Evolutionary conservation across 2,329 filamentous ascomycete genomes (phyloP), one percentile per base, ranked within the genome.

Genomic region (Endoconidiophora polonica): DNA sequence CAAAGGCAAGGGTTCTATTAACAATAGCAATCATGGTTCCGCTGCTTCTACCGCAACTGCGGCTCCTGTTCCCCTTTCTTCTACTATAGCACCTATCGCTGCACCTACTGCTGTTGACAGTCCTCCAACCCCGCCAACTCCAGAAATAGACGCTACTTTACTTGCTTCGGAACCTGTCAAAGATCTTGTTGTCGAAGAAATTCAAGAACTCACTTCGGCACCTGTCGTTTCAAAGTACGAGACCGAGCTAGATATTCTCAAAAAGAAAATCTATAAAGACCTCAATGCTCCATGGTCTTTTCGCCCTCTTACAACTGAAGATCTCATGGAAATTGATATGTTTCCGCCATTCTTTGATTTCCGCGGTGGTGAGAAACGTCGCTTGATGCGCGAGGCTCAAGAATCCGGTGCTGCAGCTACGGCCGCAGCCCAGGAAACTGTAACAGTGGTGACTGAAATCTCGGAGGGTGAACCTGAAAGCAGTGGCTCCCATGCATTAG

Each of bases 401-500:
- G 45, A 38, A 24, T 20, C 24, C 16, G 33, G 16, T 4, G 12
- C 23, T 3, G 7, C 43, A 29, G 23, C 23, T 33, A 3, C 84
- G 54, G 81, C 85, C 48, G 74, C 76, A 48, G 67, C 66, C 4
- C 69, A 75, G 52, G 69, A 74, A 26, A 65, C 64, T 22, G 56
- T 61, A 1, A 55, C 58, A 7, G 72, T 73, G 22, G 60, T 60
- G 2, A 60, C 61, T 4, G 71, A 72, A 44, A 61, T 66, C 3
- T 72, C 72, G 0, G 87, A 94, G 55, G 86, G 85, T 52, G 81
- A 83, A 51, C 77, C 79, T 1, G 87, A 91, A 63, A 83, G 83
- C 56, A 85, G 84, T 43, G 77, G 78, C 12, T 96, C 90, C 61
- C 71, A 91, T 52, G 88, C 93, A 52, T 72, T 96, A 16, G 90